Evolutionary conservation across 1,284 basidiomycete species (phyloP), one percentile per base, ranked within the genome.

Genomic region (Ustilago bromivora): DNA sequence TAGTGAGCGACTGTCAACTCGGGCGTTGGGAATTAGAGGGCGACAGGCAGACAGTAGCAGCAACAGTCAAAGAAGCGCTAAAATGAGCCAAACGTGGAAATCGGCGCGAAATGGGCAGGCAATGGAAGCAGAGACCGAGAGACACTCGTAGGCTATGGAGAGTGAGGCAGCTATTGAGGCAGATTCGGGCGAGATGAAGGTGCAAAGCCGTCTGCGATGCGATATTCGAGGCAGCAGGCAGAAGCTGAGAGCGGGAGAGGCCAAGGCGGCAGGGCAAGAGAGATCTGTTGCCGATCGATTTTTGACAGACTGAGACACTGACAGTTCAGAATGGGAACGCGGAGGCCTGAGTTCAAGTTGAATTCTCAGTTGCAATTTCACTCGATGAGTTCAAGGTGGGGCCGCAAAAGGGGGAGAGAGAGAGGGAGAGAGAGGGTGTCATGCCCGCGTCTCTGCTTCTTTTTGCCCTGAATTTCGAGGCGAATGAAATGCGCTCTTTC

Each of bases 161-260:
- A 15, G 13, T 12, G 12, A 41, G 40, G 40, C 40, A 41, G 40
- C 12, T 6, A 41, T 12, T 15, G 40, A 17, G 12, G 17, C n/a
- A 66, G 59, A 57, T 66, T 66, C 65, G 58, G 65, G 32, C 59
- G 53, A 66, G 58, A 66, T 66, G 58, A 66, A 66, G 65, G 57
- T 47, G 28, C 40, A 28, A 46, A 17, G 35, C 54, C 19, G 36
- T 36, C 4, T 19, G 43, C 17, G 8, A 46, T 19, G 6, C n/a
- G 19, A 19, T 19, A 46, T 28, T 28, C n/a, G 43, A 46, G 43
- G 43, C 43, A 46, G 43, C 6, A 32, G 54, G 34, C 46, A 19
- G 38, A 38, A 57, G 40, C 59, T 35, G 31, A 40, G 35, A 34
- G 51, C 19, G 34, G 41, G 2, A 32, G 11, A 23, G 23, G 55